Percentiles rank a stretch among this genome's conserved stretches.
Conservation (phyloP, 768 basidiomycete genomes). For the Daedaleopsis nitida region DNA sequence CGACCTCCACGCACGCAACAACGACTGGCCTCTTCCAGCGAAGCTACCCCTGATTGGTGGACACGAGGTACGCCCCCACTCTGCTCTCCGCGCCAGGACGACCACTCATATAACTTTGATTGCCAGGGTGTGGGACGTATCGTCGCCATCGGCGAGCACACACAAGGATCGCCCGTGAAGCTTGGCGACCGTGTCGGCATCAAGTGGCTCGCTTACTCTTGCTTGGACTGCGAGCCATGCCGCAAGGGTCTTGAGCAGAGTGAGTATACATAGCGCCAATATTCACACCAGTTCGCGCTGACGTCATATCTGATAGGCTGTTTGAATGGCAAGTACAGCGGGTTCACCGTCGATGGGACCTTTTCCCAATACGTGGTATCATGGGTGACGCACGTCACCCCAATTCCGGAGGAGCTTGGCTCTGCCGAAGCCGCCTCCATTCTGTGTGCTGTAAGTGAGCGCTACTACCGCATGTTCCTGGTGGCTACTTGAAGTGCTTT, state of each 20-base stretch:
- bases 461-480: not conserved
- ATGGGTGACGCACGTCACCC: constrained; percentile 72
- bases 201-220: constrained; percentile 79
- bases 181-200: constrained; percentile 82
- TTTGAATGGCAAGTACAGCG: constrained; percentile 56
- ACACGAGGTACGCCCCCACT: constrained; percentile 41
- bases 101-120: not conserved
- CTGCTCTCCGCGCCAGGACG: no score
- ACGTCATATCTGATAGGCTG: constrained; percentile 50
- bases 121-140: constrained; percentile 76
- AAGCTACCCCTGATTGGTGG: constrained; percentile 74
- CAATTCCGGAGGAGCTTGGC: constrained; percentile 69
- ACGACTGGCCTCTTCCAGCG: constrained; percentile 81
- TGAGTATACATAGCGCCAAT: constrained; percentile 34
- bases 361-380: constrained; percentile 77
- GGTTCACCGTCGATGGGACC: constrained; percentile 77
- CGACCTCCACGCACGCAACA: constrained; percentile 72
- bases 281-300: not conserved
- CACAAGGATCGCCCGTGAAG: constrained; percentile 59
- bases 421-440: constrained; percentile 74
- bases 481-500: not conserved
- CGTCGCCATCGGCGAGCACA: constrained; percentile 76
- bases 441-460: constrained; percentile 65
- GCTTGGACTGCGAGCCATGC: constrained; percentile 77
- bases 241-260: constrained; percentile 76